Percentiles rank a stretch among this genome's conserved stretches.
These are phyloP conservation scores for Nosema bombycis DNA, from an alignment of 371 early-diverging fungal species.

Conservation along the genomic window DNA sequence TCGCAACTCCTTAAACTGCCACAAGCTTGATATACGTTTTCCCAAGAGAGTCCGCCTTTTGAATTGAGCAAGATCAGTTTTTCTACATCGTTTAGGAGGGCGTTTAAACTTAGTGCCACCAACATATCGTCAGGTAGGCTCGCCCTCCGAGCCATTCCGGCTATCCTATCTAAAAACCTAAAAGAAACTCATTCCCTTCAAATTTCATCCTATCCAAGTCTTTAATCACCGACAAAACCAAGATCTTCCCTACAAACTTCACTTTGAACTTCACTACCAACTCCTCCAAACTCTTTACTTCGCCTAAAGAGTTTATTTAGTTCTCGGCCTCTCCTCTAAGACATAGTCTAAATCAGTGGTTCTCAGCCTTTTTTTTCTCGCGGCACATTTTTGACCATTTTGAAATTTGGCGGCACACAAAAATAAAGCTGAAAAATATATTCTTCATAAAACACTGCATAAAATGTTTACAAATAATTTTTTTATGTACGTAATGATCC, in stretches of 20 bases:
- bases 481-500: no score
- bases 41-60: not conserved
- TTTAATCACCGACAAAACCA: not conserved
- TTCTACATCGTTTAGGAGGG: not conserved
- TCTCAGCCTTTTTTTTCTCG: no score
- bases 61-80: not conserved
- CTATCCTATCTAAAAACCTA: not conserved
- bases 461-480: no score
- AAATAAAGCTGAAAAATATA: no score
- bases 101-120: not conserved
- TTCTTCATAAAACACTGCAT: no score
- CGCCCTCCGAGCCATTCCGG: not conserved
- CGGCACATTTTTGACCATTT: no score
- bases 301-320: not conserved
- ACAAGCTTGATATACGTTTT: not conserved
- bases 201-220: not conserved
- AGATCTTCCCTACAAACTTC: slow-evolving; percentile 2
- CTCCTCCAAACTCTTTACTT: not conserved
- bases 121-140: not conserved
- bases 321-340: not conserved
- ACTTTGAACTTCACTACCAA: not conserved
- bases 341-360: not conserved
- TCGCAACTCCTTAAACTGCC: not conserved
- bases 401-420: no score
- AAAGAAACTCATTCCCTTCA: not conserved